Conservation (phyloP, 176 grass and related monocot species). For the Rhynchospora pubera region DNA sequence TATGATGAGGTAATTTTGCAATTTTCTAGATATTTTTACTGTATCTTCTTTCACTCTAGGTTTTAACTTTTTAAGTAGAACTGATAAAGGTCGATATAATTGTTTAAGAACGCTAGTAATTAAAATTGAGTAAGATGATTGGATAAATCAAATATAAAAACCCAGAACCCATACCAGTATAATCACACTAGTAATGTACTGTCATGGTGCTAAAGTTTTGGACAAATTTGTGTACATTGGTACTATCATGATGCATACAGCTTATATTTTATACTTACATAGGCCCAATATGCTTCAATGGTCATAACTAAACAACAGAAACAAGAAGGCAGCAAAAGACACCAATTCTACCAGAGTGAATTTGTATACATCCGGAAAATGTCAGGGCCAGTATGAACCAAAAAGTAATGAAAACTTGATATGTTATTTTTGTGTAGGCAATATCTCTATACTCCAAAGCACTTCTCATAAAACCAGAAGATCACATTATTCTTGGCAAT, state of each 20-base stretch:
- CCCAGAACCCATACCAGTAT: neutral
- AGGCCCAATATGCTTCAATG: neutral
- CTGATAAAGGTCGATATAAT: neutral
- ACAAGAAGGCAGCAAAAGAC: neutral
- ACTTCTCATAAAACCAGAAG: conserved; percentile 59
- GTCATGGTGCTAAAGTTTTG: neutral
- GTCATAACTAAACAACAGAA: neutral
- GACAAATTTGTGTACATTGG: neutral
- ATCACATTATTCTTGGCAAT: conserved; percentile 72
- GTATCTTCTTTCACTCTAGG: neutral
- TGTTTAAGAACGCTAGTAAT: neutral
- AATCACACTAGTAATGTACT: neutral
- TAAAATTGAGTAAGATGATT: neutral
- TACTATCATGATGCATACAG: neutral
- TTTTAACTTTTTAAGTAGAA: neutral
- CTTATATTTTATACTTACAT: neutral
- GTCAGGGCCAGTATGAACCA: conserved; percentile 11
- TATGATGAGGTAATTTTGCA: conserved; percentile 67
- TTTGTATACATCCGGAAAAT: neutral
- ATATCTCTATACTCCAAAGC: conserved; percentile 84
- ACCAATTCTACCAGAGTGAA: neutral
- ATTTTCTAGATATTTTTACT: conserved; percentile 7
- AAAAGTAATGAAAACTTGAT: conserved; percentile 4
- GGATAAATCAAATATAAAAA: neutral
- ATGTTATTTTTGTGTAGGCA: conserved; percentile 48